A percentile compares a stretch with the other conserved stretches of the same genome.
phyloP scores from a whole-genome alignment of 1,139 yeast genomes.

The Pneumocystis oryctolagi region DNA sequence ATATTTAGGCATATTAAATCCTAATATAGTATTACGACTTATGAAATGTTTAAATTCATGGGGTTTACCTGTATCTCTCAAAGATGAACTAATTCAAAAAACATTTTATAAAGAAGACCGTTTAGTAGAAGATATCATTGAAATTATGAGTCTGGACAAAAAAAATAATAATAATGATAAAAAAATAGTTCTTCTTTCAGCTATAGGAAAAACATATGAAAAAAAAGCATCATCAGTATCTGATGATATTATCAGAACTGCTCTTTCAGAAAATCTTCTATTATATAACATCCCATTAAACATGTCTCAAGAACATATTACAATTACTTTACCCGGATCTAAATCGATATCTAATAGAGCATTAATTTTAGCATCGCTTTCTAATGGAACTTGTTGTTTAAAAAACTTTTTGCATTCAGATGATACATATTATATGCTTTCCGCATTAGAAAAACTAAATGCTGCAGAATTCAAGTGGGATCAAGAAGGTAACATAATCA shows the following conservation, averaged over 20 bases:
- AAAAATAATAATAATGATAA: constrained; percentile 88
- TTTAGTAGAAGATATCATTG: constrained; percentile 54
- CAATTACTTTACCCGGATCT: constrained; percentile 83
- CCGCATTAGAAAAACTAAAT: constrained; percentile 61
- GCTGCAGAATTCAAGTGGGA: constrained; percentile 68
- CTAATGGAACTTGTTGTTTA: constrained; percentile 67
- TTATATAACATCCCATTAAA: constrained; percentile 26
- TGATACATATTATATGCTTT: constrained; percentile 88
- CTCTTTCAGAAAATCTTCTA: constrained; percentile 67
- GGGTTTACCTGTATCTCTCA: constrained; percentile 65
- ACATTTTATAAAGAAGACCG: constrained; percentile 56
- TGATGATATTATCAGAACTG: constrained; percentile 65
- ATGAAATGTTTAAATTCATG: constrained; percentile 71
- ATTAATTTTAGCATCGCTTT: constrained; percentile 77
- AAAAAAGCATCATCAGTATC: constrained; percentile 71
- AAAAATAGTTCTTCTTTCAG: constrained; percentile 67
- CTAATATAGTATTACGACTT: constrained; percentile 87
- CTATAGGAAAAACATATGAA: constrained; percentile 80
- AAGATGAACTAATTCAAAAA: constrained; percentile 57
- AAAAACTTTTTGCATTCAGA: constrained; percentile 82
- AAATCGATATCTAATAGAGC: constrained; percentile 95
- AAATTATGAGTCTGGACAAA: constrained; percentile 90
- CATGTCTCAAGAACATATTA: constrained; percentile 32
- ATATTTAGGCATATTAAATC: constrained; percentile 72
- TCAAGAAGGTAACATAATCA: constrained; percentile 75